These are phyloP conservation scores for Albugo candida DNA, from an alignment of 352 stramenopile species.

Conservation along the genomic window DNA sequence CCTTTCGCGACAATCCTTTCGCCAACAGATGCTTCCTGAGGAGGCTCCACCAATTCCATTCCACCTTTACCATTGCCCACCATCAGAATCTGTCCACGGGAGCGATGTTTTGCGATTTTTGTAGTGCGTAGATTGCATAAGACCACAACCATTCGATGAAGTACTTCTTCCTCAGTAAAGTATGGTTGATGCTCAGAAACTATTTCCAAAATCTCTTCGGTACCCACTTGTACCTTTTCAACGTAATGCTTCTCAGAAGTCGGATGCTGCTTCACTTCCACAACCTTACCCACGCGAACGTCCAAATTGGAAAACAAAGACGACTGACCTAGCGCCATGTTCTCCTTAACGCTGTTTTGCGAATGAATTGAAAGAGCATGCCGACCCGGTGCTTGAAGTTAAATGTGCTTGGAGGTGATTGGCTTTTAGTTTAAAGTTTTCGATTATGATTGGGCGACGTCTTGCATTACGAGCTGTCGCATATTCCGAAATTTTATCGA, in stretches of 20 bases:
- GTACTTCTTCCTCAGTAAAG: constrained; percentile 51
- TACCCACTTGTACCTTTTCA: constrained; percentile 55
- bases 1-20: constrained; percentile 53
- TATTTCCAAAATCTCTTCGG: constrained; percentile 52
- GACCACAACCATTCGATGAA: constrained; percentile 46
- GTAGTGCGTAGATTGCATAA: constrained; percentile 62
- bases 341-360: too few species aligned
- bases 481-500: too few species aligned
- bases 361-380: too few species aligned
- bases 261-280: constrained; percentile 38
- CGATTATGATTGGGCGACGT: too few species aligned
- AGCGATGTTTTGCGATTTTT: constrained; percentile 43
- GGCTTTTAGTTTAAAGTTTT: too few species aligned
- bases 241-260: constrained; percentile 56
- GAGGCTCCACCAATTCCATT: constrained; percentile 41
- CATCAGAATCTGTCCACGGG: constrained; percentile 35
- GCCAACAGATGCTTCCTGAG: constrained; percentile 34
- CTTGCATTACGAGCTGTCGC: too few species aligned
- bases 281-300: constrained; percentile 46
- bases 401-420: too few species aligned
- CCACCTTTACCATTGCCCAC: constrained; percentile 30
- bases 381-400: too few species aligned
- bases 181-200: constrained; percentile 58
- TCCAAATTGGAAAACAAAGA: constrained; percentile 31
- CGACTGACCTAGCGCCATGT: too few species aligned